Evolutionary conservation across 108 stramenopile genomes (phyloP).

Genomic region (Nitzschia inconspicua): DNA sequence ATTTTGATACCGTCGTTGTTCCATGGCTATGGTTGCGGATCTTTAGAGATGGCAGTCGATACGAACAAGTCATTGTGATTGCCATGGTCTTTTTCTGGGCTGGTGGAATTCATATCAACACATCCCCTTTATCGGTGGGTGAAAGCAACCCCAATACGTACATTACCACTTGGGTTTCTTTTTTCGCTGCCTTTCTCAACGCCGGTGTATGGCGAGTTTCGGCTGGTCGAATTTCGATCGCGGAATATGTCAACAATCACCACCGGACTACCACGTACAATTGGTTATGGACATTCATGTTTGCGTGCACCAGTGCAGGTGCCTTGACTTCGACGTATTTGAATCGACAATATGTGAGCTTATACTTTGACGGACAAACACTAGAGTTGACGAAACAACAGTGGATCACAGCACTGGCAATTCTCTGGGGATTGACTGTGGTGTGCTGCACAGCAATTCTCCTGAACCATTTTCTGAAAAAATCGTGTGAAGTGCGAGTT

Average conservation of each 20-base stretch:
- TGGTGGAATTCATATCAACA: slow-evolving; percentile 37
- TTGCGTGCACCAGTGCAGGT: slow-evolving; percentile 27
- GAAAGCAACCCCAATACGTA: slow-evolving; percentile 68
- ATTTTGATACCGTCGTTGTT: slow-evolving; percentile 52
- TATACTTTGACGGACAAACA: slow-evolving; percentile 14
- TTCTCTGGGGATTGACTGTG: slow-evolving; percentile 30
- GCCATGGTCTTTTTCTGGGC: slow-evolving; percentile 31
- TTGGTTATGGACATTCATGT: slow-evolving; percentile 41
- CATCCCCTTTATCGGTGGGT: slow-evolving; percentile 53
- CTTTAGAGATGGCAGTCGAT: slow-evolving; percentile 45
- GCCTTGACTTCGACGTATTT: slow-evolving; percentile 33
- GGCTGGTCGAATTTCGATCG: slow-evolving; percentile 25
- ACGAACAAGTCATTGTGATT: slow-evolving; percentile 33
- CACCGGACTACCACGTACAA: slow-evolving; percentile 34
- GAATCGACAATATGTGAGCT: slow-evolving; percentile 29
- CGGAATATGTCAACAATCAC: slow-evolving; percentile 25
- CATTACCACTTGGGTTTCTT: slow-evolving; percentile 68
- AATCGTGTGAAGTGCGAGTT: slow-evolving; percentile 10
- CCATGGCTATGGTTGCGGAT: slow-evolving; percentile 33
- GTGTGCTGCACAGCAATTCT: slow-evolving; percentile 23
- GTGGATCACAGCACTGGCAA: slow-evolving; percentile 30
- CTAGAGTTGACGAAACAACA: slow-evolving; percentile 8
- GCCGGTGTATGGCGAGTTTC: slow-evolving; percentile 45
- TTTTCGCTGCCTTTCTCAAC: slow-evolving; percentile 28
- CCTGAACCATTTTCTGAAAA: slow-evolving; percentile 24